Evolutionary conservation across 805 yeast genomes (phyloP).

Genomic region (Saccharomycopsis fermentans): DNA sequence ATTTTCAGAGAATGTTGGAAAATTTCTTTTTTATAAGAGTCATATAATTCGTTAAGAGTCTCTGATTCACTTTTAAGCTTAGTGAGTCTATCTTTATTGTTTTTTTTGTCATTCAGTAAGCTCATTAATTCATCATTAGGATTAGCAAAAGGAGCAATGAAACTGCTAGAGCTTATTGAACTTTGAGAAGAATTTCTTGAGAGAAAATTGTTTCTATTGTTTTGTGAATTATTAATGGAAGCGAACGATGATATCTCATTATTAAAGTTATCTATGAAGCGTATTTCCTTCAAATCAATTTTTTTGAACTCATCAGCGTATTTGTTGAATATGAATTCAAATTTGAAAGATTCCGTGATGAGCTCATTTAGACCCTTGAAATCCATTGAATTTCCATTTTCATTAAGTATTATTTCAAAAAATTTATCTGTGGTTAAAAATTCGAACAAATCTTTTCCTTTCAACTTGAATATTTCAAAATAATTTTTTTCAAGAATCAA

Average conservation of each 20-base stretch:
- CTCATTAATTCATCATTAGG: neutral
- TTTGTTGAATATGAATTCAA: conserved; percentile 13
- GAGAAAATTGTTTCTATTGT: neutral
- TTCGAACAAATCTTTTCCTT: neutral
- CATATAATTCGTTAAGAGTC: conserved; percentile 14
- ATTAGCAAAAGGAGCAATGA: neutral
- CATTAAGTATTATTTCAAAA: conserved; percentile 15
- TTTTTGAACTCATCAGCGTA: conserved; percentile 15
- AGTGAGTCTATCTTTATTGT: conserved; percentile 8
- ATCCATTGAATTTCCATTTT: conserved; percentile 11
- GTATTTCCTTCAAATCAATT: neutral
- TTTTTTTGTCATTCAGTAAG: conserved; percentile 7
- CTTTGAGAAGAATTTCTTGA: conserved; percentile 18
- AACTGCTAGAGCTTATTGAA: neutral
- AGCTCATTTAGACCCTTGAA: conserved; percentile 1
- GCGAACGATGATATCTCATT: neutral
- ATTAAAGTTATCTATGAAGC: neutral
- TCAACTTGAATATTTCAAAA: conserved; percentile 15
- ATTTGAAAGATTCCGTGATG: conserved; percentile 15
- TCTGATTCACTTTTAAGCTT: conserved; percentile 17
- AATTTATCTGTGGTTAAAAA: neutral
- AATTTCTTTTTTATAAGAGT: conserved; percentile 15
- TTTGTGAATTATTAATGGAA: neutral
- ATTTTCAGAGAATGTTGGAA: conserved; percentile 4
- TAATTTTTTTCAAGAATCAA: conserved; percentile 17